Base-by-base conservation (phyloP, 257 asterid species). In the Thymus quinquecostatus region DNA sequence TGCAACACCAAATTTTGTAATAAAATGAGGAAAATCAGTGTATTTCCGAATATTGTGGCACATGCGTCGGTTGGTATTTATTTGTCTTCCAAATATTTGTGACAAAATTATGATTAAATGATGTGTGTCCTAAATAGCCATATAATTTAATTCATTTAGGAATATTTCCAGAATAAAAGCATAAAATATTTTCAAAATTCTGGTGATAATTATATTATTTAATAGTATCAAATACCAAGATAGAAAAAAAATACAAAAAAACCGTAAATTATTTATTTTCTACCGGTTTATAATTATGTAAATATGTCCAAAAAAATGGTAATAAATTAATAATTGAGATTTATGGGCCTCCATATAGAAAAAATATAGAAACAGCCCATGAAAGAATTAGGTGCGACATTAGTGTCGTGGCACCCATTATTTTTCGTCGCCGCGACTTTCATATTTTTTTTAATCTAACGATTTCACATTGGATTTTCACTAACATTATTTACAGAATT, bases 81-180 rank as follows among this genome's bases (percentile, higher is more conserved):
- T 47, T 3, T 47, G 51, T 60, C 38, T 60, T 75, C 53, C 57
- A 48, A 68, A 68, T 38, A 51, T 29, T 60, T 50, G 60, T n/a
- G 45, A 36, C 11, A 51, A 28, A 0, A 6, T 7, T 3, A 7
- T 47, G 8, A 56, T 57, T 56, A 30, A 34, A 36, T 64, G 49
- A 4, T 58, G 2, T 13, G 27, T 43, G 72, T 33, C 65, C 29
- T 29, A 50, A 66, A 59, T 36, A 55, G 62, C 62, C 68, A 33
- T 4, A 56, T n/a, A n/a, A 54, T 10, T 40, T 4, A 56, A n/a
- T 2, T 21, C n/a, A 44, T 47, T 41, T 47, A 27, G 28, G 14
- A 66, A 36, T 47, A 49, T 13, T 74, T 60, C 65, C 50, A 61
- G 47, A 50, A 34, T 11, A 59, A 59, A 2, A 59, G 45, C 41